phyloP scores from a whole-genome alignment of 1,284 basidiomycete genomes.

The Hemileia vastatrix region DNA sequence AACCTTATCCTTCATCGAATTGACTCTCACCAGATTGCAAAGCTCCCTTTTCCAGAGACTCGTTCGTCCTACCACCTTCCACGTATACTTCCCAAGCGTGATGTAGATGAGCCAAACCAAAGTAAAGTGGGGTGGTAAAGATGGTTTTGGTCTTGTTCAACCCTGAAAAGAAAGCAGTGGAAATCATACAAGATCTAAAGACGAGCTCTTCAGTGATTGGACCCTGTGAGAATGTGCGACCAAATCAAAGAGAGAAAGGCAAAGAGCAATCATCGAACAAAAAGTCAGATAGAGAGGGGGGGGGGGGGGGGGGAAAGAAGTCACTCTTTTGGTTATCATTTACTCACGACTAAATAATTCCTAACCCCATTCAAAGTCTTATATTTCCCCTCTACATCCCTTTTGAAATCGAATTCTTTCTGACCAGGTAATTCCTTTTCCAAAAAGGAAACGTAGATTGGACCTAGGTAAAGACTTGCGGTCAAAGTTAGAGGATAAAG shows the following conservation, averaged over 20 bases:
- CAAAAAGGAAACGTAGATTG: conserved; percentile 60
- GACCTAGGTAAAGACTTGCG: conserved; percentile 70
- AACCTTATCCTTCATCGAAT: not conserved
- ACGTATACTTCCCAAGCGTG: conserved; percentile 78
- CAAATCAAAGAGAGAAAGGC: not conserved
- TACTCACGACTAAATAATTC: conserved; percentile 69
- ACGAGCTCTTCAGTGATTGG: conserved; percentile 88
- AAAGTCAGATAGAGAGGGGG: not conserved
- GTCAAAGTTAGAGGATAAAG: conserved; percentile 65
- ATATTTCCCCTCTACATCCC: conserved; percentile 48
- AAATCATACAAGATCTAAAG: conserved; percentile 73
- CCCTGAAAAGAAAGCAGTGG: conserved; percentile 60
- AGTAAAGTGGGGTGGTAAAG: conserved; percentile 70
- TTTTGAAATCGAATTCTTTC: conserved; percentile 49
- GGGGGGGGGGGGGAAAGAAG: not conserved
- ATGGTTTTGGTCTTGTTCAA: conserved; percentile 56
- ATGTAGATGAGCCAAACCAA: conserved; percentile 83
- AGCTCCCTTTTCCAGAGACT: conserved; percentile 57
- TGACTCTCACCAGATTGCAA: conserved; percentile 57
- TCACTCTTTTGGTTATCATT: too few species aligned
- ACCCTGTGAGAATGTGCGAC: conserved; percentile 50
- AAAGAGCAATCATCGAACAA: not conserved
- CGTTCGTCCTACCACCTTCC: conserved; percentile 55
- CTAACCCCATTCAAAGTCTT: conserved; percentile 55
- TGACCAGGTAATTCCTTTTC: conserved; percentile 57